Percentiles rank a stretch among this genome's conserved stretches.
These are phyloP conservation scores for Thelephora ganbajun DNA, from an alignment of 768 basidiomycete species.

Conservation along the genomic window DNA sequence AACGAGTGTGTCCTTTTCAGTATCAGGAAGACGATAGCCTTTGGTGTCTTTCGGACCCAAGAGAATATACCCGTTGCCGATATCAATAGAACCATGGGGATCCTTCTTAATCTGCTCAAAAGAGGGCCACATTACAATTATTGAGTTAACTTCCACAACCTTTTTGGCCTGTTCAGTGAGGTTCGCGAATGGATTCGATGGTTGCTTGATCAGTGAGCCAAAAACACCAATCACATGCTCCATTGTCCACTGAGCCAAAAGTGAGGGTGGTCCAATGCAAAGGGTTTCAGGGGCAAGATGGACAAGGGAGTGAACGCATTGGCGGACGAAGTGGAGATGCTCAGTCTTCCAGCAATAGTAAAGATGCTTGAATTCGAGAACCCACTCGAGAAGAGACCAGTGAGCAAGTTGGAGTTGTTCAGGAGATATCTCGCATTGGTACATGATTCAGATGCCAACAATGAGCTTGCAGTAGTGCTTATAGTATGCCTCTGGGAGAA, in stretches of 20 bases:
- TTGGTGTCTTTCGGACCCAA: too few relatives aligned
- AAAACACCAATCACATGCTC: conserved; percentile 14
- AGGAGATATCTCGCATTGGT: too few relatives aligned
- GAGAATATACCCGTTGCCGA: conserved; percentile 15
- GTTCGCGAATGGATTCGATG: conserved; percentile 11
- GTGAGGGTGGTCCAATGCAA: conserved; percentile 8
- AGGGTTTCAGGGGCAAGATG: conserved; percentile 10
- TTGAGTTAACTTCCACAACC: conserved; percentile 12
- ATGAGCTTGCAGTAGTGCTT: too few relatives aligned
- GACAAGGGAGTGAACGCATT: too few relatives aligned
- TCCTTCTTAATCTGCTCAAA: conserved; percentile 4
- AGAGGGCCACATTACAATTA: conserved; percentile 12
- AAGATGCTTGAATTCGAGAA: conserved; percentile 21
- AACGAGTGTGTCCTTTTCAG: too few relatives aligned
- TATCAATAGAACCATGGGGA: conserved; percentile 4
- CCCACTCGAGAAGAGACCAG: too few relatives aligned
- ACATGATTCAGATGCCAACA: too few relatives aligned
- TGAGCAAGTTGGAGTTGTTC: too few relatives aligned
- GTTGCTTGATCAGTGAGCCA: conserved; percentile 14
- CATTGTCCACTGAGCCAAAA: conserved; percentile 12
- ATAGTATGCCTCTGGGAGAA: too few relatives aligned
- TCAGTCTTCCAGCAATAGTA: conserved; percentile 17
- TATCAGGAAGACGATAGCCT: too few relatives aligned
- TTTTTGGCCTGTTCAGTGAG: too few relatives aligned
- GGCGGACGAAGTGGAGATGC: conserved; percentile 25